Conservation (phyloP, 768 basidiomycete species). For the Sporobolomyces roseus region DNA sequence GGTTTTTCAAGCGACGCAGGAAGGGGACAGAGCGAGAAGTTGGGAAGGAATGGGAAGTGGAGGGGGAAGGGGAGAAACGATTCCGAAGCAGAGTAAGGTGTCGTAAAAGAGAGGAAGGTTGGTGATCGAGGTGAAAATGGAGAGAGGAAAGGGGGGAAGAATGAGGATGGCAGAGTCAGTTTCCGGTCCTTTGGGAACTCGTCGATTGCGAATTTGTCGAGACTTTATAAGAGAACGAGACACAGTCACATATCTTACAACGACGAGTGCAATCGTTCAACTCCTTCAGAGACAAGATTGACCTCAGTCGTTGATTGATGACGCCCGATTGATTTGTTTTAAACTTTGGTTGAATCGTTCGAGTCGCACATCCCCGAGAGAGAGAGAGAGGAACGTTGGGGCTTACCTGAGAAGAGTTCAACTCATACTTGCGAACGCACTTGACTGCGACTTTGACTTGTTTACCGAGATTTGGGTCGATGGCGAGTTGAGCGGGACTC, state of each 20-base stretch:
- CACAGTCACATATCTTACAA: not conserved
- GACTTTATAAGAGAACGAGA: constrained; percentile 22
- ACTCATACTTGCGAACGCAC: constrained; percentile 86
- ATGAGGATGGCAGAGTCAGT: constrained; percentile 41
- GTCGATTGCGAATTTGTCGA: constrained; percentile 31
- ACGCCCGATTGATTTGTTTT: too few relatives aligned
- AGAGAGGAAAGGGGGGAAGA: constrained; percentile 35
- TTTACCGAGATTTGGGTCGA: constrained; percentile 67
- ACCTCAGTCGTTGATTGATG: not conserved
- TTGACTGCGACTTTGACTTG: constrained; percentile 72
- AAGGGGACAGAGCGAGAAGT: constrained; percentile 20
- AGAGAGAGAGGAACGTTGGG: not conserved
- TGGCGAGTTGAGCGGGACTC: constrained; percentile 35
- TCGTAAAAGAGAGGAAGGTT: constrained; percentile 18
- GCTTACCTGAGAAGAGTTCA: constrained; percentile 85
- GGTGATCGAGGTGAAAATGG: constrained; percentile 41
- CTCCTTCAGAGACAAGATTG: constrained; percentile 19
- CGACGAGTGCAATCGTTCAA: not conserved
- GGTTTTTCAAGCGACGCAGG: constrained; percentile 17
- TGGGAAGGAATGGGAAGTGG: constrained; percentile 32
- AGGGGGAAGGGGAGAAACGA: constrained; percentile 39
- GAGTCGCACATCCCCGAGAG: not conserved
- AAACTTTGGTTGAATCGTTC: not conserved
- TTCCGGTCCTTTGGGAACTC: constrained; percentile 9
- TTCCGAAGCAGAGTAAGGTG: not conserved